Evolutionary conservation across 768 basidiomycete species (phyloP), one percentile per base, ranked within the genome.

Genomic region (Serendipita indica): DNA sequence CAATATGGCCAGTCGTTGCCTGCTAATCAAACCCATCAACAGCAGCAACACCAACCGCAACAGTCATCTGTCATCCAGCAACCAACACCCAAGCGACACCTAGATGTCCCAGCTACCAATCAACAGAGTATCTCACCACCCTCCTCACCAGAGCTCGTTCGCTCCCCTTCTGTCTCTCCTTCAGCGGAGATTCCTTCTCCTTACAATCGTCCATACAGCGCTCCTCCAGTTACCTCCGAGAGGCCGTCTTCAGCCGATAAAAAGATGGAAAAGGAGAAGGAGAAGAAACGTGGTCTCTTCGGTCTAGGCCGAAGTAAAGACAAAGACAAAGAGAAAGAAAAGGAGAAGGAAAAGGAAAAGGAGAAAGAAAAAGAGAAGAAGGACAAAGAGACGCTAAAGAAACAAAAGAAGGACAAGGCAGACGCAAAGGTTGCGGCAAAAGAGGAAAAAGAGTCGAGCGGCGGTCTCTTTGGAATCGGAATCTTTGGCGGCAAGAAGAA

Each of bases 401-500:
- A 73, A 62, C 72, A 67, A 64, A 76, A 79, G 64, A 78, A 77
- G 67, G 77, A 79, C 62, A 73, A 75, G 41, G 78, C 61, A 49
- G 57, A 49, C 22, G 33, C 58, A 7, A 39, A 27, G 28, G n/a
- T 28, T n/a, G 32, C 33, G 7, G 39, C 49, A 30, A 64, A 62
- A 58, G 66, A 64, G 57, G 67, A 83, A 63, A 79, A 79, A 65
- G 76, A 75, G 61, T 84, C 86, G n/a, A 72, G 79, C 43, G 66
- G 68, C 18, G 77, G 90, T 1, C 96, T 97, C 74, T 90, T 98
- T 63, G 90, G 91, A 1, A 89, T 89, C 10, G 90, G 91, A 1
- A 74, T 97, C 2, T 97, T 97, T 68, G 83, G 89, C 22, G 76
- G 83, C 63, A 82, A 79, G 68, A 90, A 88, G 77, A 96, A 92